A percentile compares a stretch with the other conserved stretches of the same genome.
Evolutionary conservation across 495 filamentous ascomycete genomes (phyloP).

Genomic region (Daldinia loculata): DNA sequence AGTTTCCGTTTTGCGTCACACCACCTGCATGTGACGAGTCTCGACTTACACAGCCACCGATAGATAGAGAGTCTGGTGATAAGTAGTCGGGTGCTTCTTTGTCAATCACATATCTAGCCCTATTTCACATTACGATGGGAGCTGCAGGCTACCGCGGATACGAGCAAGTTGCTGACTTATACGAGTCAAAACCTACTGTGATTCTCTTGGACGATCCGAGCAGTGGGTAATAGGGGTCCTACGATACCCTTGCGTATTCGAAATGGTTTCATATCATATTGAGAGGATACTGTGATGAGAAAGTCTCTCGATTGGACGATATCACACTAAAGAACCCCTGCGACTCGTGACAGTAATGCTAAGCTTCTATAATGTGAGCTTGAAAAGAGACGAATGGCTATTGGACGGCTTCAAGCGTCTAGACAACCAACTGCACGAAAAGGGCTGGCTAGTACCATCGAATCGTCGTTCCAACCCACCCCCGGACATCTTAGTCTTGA

Average conservation of each 20-base stretch:
- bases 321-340: slow-evolving; percentile 5
- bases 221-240: slow-evolving; percentile 5
- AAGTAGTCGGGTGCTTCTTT: slow-evolving; percentile 16
- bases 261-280: neutral
- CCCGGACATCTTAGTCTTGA: too few species aligned
- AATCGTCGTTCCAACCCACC: slow-evolving; percentile 6
- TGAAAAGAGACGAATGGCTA: neutral
- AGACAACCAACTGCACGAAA: neutral
- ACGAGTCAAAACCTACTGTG: neutral
- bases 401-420: slow-evolving; percentile 9
- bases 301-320: slow-evolving; percentile 4
- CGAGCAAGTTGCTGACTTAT: neutral
- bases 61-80: slow-evolving; percentile 10
- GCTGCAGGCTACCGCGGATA: slow-evolving; percentile 3
- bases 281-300: slow-evolving; percentile 12
- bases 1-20: slow-evolving; percentile 15
- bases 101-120: slow-evolving; percentile 16
- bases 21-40: slow-evolving; percentile 3
- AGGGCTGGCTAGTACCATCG: slow-evolving; percentile 7
- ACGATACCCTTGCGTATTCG: slow-evolving; percentile 18
- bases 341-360: slow-evolving; percentile 22
- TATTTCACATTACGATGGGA: slow-evolving; percentile 27
- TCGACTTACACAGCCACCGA: slow-evolving; percentile 23
- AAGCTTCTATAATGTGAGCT: neutral
- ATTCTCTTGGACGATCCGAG: neutral